phyloP scores from a whole-genome alignment of 306 rosid species.

The Glycine tomentella region DNA sequence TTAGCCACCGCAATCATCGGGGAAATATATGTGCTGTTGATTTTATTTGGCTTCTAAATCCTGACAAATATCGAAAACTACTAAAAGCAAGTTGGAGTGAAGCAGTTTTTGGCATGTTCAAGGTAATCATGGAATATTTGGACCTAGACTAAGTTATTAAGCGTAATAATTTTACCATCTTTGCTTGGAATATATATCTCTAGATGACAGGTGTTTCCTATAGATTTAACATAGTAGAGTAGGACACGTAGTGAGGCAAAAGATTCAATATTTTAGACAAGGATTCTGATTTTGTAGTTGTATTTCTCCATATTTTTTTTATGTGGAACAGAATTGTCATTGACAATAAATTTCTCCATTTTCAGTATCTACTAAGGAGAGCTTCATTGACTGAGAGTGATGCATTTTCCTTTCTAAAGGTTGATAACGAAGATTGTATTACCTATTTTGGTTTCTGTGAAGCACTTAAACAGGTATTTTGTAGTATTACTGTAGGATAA shows the following conservation, averaged over 20 bases:
- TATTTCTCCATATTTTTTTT: background rate
- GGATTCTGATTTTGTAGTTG: background rate
- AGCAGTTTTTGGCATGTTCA: constrained; percentile 86
- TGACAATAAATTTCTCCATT: constrained; percentile 48
- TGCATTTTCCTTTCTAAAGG: constrained; percentile 80
- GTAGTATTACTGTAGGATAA: constrained; percentile 19
- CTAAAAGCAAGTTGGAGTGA: constrained; percentile 83
- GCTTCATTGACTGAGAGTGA: constrained; percentile 70
- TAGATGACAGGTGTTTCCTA: background rate
- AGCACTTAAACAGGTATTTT: constrained; percentile 72
- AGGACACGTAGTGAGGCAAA: background rate
- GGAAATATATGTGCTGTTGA: constrained; percentile 98
- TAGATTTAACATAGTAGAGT: background rate
- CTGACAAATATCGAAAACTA: constrained; percentile 71
- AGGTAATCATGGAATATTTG: constrained; percentile 54
- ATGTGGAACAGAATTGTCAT: constrained; percentile 26
- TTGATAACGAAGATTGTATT: constrained; percentile 69
- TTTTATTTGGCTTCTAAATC: constrained; percentile 93
- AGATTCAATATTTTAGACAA: background rate
- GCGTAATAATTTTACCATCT: constrained; percentile 23
- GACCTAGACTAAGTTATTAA: background rate
- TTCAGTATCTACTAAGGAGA: constrained; percentile 70
- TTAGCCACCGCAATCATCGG: constrained; percentile 94
- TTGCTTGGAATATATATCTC: background rate
- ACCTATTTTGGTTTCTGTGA: constrained; percentile 74